Percentiles rank a stretch among this genome's conserved stretches.
Conservation (phyloP, 306 rosid species). For the Pyrus betulifolia region DNA sequence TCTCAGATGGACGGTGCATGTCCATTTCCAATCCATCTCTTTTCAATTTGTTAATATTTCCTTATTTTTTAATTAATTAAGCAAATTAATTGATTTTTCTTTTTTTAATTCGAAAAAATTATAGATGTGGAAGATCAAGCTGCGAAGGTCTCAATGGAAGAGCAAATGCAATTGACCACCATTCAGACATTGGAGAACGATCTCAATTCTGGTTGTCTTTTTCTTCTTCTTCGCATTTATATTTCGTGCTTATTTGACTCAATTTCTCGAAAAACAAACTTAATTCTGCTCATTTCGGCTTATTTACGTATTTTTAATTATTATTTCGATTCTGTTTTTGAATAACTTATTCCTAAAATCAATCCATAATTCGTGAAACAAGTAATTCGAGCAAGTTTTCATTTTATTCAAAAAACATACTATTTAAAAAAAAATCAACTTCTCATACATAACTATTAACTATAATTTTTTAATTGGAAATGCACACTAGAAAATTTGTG, state of each 20-base stretch:
- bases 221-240: background rate
- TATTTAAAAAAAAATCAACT: background rate
- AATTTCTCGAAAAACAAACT: background rate
- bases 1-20: constrained; percentile 72
- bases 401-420: too few species aligned
- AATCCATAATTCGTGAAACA: background rate
- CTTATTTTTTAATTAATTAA: background rate
- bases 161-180: constrained; percentile 59
- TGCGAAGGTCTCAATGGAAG: constrained; percentile 70
- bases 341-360: background rate
- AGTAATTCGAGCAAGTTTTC: background rate
- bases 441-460: background rate
- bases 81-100: background rate
- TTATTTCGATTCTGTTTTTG: background rate
- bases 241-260: background rate
- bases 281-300: background rate
- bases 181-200: constrained; percentile 55
- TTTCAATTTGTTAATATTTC: background rate
- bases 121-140: constrained; percentile 84
- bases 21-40: background rate
- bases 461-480: too few species aligned
- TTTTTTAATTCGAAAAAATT: constrained; percentile 1
- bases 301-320: background rate
- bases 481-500: too few species aligned
- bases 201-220: constrained; percentile 46